Evolutionary conservation across 2,329 filamentous ascomycete species (phyloP).

Genomic region (Cytospora schulzeri): DNA sequence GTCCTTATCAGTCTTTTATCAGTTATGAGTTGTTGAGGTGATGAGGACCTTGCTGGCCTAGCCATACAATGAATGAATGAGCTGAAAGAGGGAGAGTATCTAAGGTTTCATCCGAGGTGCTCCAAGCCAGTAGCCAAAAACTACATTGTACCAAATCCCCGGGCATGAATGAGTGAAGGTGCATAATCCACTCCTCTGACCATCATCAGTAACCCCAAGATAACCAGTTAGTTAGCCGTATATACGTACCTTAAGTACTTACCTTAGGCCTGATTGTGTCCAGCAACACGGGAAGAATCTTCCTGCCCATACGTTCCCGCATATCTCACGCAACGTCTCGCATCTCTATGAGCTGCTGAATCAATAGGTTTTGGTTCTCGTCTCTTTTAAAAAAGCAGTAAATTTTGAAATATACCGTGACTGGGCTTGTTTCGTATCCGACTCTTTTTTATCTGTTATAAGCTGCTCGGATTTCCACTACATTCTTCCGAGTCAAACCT

Average conservation of each 20-base stretch:
- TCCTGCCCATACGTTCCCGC: background rate
- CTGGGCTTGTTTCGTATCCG: background rate
- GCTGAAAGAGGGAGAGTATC: background rate
- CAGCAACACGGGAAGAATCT: background rate
- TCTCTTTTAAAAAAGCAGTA: background rate
- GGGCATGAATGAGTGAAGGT: background rate
- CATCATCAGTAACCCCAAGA: background rate
- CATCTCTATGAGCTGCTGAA: background rate
- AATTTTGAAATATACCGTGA: background rate
- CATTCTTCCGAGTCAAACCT: background rate
- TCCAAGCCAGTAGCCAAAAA: background rate
- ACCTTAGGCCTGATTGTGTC: background rate
- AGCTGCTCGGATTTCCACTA: background rate
- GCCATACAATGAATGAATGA: background rate
- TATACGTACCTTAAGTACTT: background rate
- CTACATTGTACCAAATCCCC: background rate
- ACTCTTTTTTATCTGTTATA: background rate
- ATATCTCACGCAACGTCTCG: background rate
- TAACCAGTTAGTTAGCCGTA: background rate
- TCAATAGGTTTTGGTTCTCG: background rate
- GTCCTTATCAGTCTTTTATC: conserved; percentile 13
- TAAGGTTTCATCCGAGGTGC: background rate
- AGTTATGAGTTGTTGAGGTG: background rate
- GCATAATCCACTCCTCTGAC: background rate
- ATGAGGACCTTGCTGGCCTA: conserved; percentile 1